Conservation (phyloP, 495 filamentous ascomycete species). For the Neurospora sp. region DNA sequence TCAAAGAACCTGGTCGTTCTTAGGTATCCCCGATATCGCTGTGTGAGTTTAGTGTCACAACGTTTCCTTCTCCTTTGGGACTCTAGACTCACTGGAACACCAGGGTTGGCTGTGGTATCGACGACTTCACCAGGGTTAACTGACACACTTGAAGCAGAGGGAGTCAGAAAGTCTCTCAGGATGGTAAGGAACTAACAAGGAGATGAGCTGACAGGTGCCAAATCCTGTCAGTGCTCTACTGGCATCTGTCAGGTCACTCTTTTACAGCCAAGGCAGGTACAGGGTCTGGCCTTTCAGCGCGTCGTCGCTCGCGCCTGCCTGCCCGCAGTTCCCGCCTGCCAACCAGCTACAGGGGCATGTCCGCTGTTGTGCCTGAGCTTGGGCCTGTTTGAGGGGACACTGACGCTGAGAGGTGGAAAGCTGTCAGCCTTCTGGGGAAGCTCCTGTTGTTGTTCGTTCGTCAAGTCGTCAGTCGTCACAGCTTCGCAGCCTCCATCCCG, state of each 20-base stretch:
- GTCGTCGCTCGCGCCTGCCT: neutral
- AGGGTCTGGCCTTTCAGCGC: neutral
- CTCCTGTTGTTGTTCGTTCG: neutral
- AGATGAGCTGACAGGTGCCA: neutral
- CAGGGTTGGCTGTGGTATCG: neutral
- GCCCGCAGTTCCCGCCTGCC: neutral
- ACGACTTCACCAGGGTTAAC: neutral
- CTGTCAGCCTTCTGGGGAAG: constrained; percentile 6
- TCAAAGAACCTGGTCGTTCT: neutral
- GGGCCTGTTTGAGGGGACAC: neutral
- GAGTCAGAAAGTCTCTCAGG: neutral
- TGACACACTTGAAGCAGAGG: neutral
- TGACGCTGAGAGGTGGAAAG: neutral
- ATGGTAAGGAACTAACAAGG: neutral
- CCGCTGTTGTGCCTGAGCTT: constrained; percentile 3
- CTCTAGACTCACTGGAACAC: neutral
- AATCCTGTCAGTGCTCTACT: neutral
- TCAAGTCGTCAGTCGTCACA: constrained; percentile 10
- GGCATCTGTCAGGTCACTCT: neutral
- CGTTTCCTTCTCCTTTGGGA: neutral
- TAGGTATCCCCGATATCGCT: neutral
- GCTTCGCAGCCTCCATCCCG: constrained; percentile 13
- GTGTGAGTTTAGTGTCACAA: neutral
- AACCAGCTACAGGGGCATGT: neutral
- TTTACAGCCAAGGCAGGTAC: neutral